Evolutionary conservation across 2,329 filamentous ascomycete species (phyloP).

Genomic region (Xylariaceae sp.): DNA sequence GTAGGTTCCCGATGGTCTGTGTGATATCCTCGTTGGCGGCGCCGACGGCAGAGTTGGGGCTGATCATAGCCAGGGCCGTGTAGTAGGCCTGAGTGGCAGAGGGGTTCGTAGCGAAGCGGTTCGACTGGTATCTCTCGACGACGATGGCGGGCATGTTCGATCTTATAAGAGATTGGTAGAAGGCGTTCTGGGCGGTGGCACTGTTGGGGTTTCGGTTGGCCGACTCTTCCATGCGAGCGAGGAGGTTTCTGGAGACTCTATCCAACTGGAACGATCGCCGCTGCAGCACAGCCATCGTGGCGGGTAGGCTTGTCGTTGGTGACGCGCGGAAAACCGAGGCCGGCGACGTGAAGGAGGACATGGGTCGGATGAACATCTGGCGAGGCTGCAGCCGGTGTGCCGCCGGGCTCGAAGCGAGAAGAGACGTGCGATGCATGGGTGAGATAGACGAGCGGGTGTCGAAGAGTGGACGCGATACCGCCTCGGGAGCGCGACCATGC

Average conservation of each 20-base stretch:
- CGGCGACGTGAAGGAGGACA: constrained; percentile 19
- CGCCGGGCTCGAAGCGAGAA: constrained; percentile 23
- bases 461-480: constrained; percentile 14
- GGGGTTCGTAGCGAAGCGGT: constrained; percentile 73
- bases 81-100: constrained; percentile 73
- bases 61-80: constrained; percentile 54
- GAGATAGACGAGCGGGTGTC: constrained; percentile 26
- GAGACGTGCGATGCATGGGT: constrained; percentile 20
- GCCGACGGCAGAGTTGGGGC: constrained; percentile 24
- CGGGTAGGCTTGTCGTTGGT: constrained; percentile 10
- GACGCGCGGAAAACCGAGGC: constrained; percentile 12
- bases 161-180: constrained; percentile 84
- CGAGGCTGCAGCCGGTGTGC: constrained; percentile 17
- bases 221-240: constrained; percentile 81
- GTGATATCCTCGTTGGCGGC: constrained; percentile 14
- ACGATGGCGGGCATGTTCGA: constrained; percentile 93
- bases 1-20: constrained; percentile 24
- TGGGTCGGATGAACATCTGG: constrained; percentile 12
- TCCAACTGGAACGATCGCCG: constrained; percentile 35
- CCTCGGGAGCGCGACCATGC: not conserved
- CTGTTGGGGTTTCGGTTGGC: constrained; percentile 90
- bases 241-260: constrained; percentile 52
- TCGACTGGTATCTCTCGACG: constrained; percentile 80
- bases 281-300: constrained; percentile 14
- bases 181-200: constrained; percentile 81